These are phyloP conservation scores for Entamoeba dispar DNA, from an alignment of 208 protist genomes.

Conservation along the genomic window DNA sequence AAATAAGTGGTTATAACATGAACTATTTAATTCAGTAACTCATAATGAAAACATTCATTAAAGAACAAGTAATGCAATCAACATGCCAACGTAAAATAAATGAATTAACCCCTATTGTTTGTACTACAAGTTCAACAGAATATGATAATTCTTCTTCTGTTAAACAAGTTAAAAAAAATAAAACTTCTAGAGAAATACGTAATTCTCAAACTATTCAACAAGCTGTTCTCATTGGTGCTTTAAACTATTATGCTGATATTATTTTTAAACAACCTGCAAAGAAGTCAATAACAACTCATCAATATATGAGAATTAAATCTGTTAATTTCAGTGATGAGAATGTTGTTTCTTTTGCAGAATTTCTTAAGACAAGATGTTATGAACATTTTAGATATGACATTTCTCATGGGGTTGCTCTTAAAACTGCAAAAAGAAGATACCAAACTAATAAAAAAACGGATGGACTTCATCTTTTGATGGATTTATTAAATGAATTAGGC, in stretches of 20 bases:
- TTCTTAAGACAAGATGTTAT: background rate
- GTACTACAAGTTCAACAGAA: no score
- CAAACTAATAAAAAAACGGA: background rate
- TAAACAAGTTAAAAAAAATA: no score
- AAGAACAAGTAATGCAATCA: no score
- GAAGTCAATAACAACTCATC: background rate
- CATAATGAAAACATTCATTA: no score
- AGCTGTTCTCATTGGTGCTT: background rate
- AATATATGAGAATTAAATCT: background rate
- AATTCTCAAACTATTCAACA: background rate
- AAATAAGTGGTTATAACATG: no score
- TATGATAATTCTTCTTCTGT: no score
- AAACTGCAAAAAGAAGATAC: background rate
- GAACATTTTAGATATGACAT: background rate
- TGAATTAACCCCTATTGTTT: no score
- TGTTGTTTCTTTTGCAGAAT: background rate
- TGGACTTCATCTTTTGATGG: background rate
- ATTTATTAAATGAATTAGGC: background rate
- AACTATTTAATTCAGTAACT: no score
- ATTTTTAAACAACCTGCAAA: background rate
- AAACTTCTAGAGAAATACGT: background rate
- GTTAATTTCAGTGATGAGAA: background rate
- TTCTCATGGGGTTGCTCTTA: background rate
- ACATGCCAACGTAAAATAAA: no score
- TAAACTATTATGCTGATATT: background rate